Conservation (phyloP, 192 early-diverging fungal species). For the Umbelopsis sp. region DNA sequence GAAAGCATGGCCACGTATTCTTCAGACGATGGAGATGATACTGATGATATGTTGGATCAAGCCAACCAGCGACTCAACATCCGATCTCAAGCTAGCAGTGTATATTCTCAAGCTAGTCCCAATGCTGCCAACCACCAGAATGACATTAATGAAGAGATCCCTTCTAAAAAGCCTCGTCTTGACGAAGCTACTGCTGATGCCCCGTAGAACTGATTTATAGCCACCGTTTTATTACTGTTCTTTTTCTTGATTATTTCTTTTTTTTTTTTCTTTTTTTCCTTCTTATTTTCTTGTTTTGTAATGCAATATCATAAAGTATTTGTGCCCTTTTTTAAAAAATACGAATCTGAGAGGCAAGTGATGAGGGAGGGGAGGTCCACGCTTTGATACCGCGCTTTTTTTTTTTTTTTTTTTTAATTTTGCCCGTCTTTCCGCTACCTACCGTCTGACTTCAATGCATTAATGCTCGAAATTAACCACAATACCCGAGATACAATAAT, state of each 20-base stretch:
- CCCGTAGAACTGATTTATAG: background rate
- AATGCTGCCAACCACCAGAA: background rate
- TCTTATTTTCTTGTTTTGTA: background rate
- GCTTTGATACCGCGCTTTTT: too few relatives aligned
- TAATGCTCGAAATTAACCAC: background rate
- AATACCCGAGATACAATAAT: background rate
- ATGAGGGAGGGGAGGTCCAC: too few relatives aligned
- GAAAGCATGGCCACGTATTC: slow-evolving; percentile 2
- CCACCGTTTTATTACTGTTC: background rate
- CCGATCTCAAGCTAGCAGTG: slow-evolving; percentile 5
- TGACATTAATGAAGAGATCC: background rate
- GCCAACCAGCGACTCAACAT: slow-evolving; percentile 24
- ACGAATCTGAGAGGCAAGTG: too few relatives aligned
- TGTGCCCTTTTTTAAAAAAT: background rate
- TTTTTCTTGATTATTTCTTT: background rate
- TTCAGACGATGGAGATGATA: slow-evolving; percentile 32
- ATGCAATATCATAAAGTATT: slow-evolving; percentile 4
- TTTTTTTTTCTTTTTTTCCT: background rate
- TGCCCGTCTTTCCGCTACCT: background rate
- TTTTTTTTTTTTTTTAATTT: background rate
- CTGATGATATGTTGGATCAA: slow-evolving; percentile 30
- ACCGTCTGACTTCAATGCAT: background rate
- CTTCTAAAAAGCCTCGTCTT: slow-evolving; percentile 12
- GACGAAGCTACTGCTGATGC: slow-evolving; percentile 9
- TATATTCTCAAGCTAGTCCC: background rate